phyloP scores from a whole-genome alignment of 345 rosid genomes.

The Salix purpurea region DNA sequence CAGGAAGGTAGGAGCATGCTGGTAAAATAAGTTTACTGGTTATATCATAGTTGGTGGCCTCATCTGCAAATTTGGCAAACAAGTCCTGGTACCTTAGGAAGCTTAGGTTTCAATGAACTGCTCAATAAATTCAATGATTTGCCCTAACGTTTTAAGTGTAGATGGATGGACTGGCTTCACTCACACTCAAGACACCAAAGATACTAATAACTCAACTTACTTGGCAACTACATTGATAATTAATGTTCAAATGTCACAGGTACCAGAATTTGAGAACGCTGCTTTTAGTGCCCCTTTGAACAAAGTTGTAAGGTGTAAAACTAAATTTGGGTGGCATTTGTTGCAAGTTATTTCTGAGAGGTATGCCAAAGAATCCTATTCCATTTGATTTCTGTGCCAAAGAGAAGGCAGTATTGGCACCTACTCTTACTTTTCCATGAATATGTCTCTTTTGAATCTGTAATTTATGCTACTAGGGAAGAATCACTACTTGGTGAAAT shows the following conservation, averaged over 20 bases:
- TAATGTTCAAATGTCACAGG: constrained; percentile 38
- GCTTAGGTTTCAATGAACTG: neutral
- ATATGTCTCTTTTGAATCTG: constrained; percentile 3
- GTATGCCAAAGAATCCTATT: constrained; percentile 31
- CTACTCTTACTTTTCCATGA: constrained; percentile 5
- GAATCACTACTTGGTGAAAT: constrained; percentile 48
- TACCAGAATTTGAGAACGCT: constrained; percentile 91
- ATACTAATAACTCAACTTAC: neutral
- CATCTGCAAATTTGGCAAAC: neutral
- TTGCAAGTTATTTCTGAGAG: constrained; percentile 91
- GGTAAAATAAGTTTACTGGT: neutral
- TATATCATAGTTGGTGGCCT: neutral
- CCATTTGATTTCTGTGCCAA: constrained; percentile 1
- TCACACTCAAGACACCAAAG: neutral
- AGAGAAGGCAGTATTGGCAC: neutral
- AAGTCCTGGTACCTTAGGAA: neutral
- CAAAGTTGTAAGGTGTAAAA: constrained; percentile 72
- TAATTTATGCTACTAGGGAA: constrained; percentile 36
- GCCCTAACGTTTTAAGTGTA: too few species aligned
- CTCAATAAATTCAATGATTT: neutral
- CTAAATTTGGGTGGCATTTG: constrained; percentile 87
- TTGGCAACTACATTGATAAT: constrained; percentile 11
- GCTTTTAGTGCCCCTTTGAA: constrained; percentile 69
- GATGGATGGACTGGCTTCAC: neutral
- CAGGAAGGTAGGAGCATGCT: neutral